phyloP scores from a whole-genome alignment of 2,329 filamentous ascomycete species.

The Fusarium albidum region DNA sequence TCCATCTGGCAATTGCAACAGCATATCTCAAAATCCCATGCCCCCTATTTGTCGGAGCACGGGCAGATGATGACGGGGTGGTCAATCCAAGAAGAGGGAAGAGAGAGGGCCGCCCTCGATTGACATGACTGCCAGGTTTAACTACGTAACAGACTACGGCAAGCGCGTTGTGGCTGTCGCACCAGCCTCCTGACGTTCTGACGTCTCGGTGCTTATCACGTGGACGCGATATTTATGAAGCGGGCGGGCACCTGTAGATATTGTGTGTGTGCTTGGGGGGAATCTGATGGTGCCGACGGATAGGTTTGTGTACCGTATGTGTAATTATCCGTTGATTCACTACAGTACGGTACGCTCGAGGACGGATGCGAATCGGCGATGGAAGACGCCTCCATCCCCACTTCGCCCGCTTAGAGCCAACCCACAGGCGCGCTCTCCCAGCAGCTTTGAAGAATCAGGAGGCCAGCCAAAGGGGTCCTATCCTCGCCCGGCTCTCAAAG shows the following conservation, averaged over 20 bases:
- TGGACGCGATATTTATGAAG: not conserved
- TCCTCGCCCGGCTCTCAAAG: not conserved
- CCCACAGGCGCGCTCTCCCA: conserved; percentile 13
- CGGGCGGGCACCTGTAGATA: conserved; percentile 13
- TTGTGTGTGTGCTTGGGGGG: conserved; percentile 17
- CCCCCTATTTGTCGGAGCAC: conserved; percentile 20
- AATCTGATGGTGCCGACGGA: conserved; percentile 19
- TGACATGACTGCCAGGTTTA: too few relatives aligned
- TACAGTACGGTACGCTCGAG: conserved; percentile 29
- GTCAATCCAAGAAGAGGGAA: conserved; percentile 1
- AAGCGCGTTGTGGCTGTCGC: not conserved
- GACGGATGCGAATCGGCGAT: conserved; percentile 35
- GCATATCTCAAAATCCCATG: conserved; percentile 36
- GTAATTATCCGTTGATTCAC: too few relatives aligned
- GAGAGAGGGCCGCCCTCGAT: too few relatives aligned
- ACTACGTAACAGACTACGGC: too few relatives aligned
- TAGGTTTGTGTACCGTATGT: too few relatives aligned
- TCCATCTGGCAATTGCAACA: conserved; percentile 12
- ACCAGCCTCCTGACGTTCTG: not conserved
- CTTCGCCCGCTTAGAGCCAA: conserved; percentile 3
- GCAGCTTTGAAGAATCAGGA: conserved; percentile 13
- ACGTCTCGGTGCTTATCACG: not conserved
- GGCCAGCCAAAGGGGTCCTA: conserved; percentile 24
- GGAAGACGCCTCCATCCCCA: conserved; percentile 18
- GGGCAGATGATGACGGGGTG: too few relatives aligned